Conservation (phyloP, 805 yeast genomes). For the Wickerhamiella vanderwaltii region DNA sequence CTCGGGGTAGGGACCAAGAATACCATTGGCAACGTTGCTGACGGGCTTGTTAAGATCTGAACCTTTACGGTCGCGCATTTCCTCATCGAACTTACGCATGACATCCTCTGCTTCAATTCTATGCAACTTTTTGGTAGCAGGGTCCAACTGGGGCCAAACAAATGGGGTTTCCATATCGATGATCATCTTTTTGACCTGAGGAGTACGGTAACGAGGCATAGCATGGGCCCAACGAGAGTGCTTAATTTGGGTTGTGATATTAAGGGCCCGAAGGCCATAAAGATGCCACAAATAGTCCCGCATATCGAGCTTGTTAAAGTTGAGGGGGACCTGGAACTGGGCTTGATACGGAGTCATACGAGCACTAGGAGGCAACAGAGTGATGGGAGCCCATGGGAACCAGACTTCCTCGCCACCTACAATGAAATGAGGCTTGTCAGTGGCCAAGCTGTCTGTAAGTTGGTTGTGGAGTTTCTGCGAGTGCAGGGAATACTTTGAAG, state of each 20-base stretch:
- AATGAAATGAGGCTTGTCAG: constrained; percentile 64
- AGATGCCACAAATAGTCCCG: constrained; percentile 87
- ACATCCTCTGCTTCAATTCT: constrained; percentile 31
- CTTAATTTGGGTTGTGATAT: constrained; percentile 72
- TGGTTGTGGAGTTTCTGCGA: constrained; percentile 17
- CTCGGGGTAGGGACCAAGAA: constrained; percentile 45
- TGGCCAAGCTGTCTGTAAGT: constrained; percentile 12
- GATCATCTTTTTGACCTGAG: constrained; percentile 90
- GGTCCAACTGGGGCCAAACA: constrained; percentile 68
- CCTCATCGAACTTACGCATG: constrained; percentile 40
- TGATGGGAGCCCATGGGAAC: constrained; percentile 76
- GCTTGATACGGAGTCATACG: constrained; percentile 96
- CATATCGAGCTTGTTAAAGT: constrained; percentile 85
- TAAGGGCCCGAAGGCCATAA: constrained; percentile 81
- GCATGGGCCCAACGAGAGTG: constrained; percentile 60
- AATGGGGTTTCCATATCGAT: constrained; percentile 93
- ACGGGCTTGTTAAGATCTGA: constrained; percentile 60
- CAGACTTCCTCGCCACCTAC: constrained; percentile 66
- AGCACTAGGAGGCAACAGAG: constrained; percentile 82
- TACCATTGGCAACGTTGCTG: constrained; percentile 56
- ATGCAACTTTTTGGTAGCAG: constrained; percentile 28
- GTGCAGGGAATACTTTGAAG: constrained; percentile 18
- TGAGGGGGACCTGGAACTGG: constrained; percentile 84
- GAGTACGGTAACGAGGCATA: constrained; percentile 58
- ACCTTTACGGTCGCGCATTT: constrained; percentile 40